Conservation (phyloP, 2,329 filamentous ascomycete species). For the Colletotrichum somersetense region DNA sequence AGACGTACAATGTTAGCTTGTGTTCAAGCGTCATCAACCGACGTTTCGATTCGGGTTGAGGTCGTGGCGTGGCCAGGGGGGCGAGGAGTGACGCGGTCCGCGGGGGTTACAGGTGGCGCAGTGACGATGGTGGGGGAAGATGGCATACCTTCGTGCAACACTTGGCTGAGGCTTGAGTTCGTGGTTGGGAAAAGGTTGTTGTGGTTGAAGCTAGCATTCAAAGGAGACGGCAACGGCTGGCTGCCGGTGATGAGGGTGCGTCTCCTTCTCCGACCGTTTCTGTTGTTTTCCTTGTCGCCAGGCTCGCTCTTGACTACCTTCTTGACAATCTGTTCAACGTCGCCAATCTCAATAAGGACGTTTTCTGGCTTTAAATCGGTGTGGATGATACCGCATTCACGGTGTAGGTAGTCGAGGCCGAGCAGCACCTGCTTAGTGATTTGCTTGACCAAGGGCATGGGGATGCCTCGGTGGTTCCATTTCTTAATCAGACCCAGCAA, state of each 20-base stretch:
- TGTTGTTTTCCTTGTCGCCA: constrained; percentile 84
- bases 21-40: not conserved
- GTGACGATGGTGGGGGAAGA: not conserved
- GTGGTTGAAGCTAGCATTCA: constrained; percentile 91
- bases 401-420: constrained; percentile 94
- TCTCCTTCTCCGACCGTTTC: constrained; percentile 89
- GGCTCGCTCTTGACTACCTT: constrained; percentile 89
- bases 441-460: constrained; percentile 96
- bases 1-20: constrained; percentile 18
- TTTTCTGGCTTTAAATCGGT: constrained; percentile 98
- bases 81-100: constrained; percentile 16
- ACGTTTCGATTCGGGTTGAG: not conserved
- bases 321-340: constrained; percentile 98
- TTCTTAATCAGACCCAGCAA: constrained; percentile 94
- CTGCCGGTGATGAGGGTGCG: constrained; percentile 97
- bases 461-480: constrained; percentile 98
- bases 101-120: constrained; percentile 7
- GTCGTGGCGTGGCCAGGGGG: not conserved
- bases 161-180: constrained; percentile 82
- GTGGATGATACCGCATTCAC: constrained; percentile 98
- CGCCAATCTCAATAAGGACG: constrained; percentile 97
- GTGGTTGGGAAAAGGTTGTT: constrained; percentile 76
- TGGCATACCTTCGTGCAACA: constrained; percentile 81
- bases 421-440: constrained; percentile 98
- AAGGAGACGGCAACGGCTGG: constrained; percentile 92